Conservation (phyloP, 305 asterid species). For the Ruellia speciosa region DNA sequence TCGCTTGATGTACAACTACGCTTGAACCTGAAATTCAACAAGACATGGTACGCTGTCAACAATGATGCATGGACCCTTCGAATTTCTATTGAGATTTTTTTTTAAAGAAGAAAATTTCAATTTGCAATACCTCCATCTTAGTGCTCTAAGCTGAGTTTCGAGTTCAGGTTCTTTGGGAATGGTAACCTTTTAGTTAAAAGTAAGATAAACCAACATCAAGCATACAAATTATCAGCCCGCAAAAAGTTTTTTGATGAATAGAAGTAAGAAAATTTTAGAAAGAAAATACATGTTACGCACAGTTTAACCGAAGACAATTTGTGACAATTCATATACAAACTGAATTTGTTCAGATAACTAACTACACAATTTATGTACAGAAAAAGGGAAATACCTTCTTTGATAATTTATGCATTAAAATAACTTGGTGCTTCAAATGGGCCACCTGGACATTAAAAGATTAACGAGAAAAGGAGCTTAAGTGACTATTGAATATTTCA, state of each 20-base stretch:
- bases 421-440: slow-evolving; percentile 56
- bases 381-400: slow-evolving; percentile 37
- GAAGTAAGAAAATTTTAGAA: neutral
- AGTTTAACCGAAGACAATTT: neutral
- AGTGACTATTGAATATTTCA: too few relatives aligned
- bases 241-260: neutral
- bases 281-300: neutral
- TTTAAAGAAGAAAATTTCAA: slow-evolving; percentile 2
- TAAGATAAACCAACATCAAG: slow-evolving; percentile 16
- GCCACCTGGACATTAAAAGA: slow-evolving; percentile 43
- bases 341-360: neutral
- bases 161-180: slow-evolving; percentile 71
- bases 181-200: slow-evolving; percentile 41
- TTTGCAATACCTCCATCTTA: slow-evolving; percentile 41
- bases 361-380: neutral
- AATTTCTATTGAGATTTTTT: slow-evolving; percentile 12
- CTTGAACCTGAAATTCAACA: slow-evolving; percentile 46
- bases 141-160: slow-evolving; percentile 69
- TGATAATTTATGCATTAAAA: slow-evolving; percentile 51
- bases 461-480: slow-evolving; percentile 4
- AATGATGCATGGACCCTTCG: neutral
- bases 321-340: too few relatives aligned
- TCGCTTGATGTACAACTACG: slow-evolving; percentile 39
- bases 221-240: neutral
- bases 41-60: neutral